Evolutionary conservation across 1,284 basidiomycete genomes (phyloP).

Genomic region (Pulveroboletus sp.): DNA sequence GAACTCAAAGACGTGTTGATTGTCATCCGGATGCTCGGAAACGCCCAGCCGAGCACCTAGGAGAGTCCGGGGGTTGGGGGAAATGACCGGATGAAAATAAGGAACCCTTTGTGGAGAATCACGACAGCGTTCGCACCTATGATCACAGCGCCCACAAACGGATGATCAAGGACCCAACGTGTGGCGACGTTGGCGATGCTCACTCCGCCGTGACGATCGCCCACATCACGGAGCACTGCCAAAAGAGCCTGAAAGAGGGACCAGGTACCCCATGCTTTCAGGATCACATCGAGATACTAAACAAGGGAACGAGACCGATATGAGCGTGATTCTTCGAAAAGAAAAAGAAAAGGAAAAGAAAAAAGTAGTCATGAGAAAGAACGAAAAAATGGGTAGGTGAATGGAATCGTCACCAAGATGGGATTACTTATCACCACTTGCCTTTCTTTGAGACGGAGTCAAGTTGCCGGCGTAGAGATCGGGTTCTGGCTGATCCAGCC

Average conservation of each 20-base stretch:
- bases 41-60: conserved; percentile 73
- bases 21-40: conserved; percentile 74
- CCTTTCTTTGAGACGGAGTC: conserved; percentile 83
- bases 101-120: conserved; percentile 3
- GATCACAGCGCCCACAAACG: conserved; percentile 76
- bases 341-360: neutral
- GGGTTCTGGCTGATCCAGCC: conserved; percentile 67
- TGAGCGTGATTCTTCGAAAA: neutral
- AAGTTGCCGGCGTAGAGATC: conserved; percentile 62
- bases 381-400: neutral
- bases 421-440: conserved; percentile 27
- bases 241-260: conserved; percentile 70
- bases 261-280: conserved; percentile 79
- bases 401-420: neutral
- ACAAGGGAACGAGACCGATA: neutral
- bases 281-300: conserved; percentile 83
- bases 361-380: neutral
- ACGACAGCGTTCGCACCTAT: conserved; percentile 52
- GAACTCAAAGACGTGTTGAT: conserved; percentile 62
- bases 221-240: conserved; percentile 58
- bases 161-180: conserved; percentile 79
- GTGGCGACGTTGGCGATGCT: conserved; percentile 79
- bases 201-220: conserved; percentile 62
- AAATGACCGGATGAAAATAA: conserved; percentile 1
- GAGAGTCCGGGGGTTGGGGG: neutral